Conservation (phyloP, 192 early-diverging fungal species). For the Rhizophagus prolifer region DNA sequence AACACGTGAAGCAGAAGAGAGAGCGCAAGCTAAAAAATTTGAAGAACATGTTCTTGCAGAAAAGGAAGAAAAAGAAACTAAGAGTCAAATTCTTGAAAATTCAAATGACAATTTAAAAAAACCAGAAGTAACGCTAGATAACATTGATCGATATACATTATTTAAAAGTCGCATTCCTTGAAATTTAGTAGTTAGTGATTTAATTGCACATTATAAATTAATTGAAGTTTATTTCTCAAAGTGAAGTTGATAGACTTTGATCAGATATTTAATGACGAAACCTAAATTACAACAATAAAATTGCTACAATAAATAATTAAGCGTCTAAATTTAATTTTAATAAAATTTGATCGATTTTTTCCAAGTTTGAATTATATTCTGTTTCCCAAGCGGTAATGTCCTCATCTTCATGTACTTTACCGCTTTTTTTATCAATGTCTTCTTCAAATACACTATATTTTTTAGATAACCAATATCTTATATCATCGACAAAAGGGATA, state of each 20-base stretch:
- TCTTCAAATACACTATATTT: constrained; percentile 31
- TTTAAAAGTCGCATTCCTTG: constrained; percentile 89
- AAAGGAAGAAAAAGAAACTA: constrained; percentile 43
- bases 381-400: constrained; percentile 10
- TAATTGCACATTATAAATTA: no score
- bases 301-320: constrained; percentile 6
- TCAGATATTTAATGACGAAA: no score
- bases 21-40: constrained; percentile 44
- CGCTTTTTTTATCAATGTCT: constrained; percentile 32
- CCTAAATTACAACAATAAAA: no score
- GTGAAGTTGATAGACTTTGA: no score
- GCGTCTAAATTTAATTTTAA: constrained; percentile 42
- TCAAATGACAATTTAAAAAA: constrained; percentile 43
- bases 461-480: constrained; percentile 47
- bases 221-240: no score
- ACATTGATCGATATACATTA: constrained; percentile 87
- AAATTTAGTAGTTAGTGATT: background rate
- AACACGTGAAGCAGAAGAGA: constrained; percentile 44
- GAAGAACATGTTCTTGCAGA: constrained; percentile 35
- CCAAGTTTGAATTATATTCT: constrained; percentile 42
- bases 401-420: constrained; percentile 37
- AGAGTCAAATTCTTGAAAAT: constrained; percentile 32
- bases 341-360: constrained; percentile 43
- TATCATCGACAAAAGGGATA: constrained; percentile 54
- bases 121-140: constrained; percentile 70